Percentiles rank a stretch among this genome's conserved stretches.
Conservation (phyloP, 2,329 filamentous ascomycete genomes). For the Cytospora chrysosperma region DNA sequence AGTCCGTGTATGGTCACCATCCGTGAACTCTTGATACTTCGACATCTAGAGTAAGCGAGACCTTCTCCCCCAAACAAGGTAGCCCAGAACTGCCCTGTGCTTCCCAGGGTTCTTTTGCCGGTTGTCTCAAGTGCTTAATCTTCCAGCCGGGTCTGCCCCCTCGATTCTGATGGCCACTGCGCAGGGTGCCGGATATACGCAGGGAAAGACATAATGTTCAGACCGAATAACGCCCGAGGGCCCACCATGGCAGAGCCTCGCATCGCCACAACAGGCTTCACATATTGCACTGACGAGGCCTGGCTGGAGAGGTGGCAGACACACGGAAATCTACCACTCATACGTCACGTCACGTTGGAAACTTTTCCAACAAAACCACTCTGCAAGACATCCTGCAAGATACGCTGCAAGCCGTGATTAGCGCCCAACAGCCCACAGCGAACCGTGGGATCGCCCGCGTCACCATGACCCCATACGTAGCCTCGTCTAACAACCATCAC, state of each 20-base stretch:
- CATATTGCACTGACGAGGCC: not conserved
- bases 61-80: not conserved
- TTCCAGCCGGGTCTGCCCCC: not conserved
- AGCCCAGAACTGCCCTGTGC: not conserved
- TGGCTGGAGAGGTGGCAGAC: not conserved
- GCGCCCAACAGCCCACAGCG: not conserved
- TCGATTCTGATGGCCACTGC: not conserved
- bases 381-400: not conserved
- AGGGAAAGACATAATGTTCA: not conserved
- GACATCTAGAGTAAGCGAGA: not conserved
- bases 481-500: not conserved
- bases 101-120: not conserved
- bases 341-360: not conserved
- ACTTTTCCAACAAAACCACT: not conserved
- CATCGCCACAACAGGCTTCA: not conserved
- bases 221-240: too few relatives aligned
- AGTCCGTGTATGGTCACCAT: too few relatives aligned
- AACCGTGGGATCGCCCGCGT: too few relatives aligned
- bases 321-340: not conserved
- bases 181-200: not conserved
- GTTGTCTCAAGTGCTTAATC: too few relatives aligned
- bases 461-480: not conserved
- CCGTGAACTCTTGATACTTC: too few relatives aligned
- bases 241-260: not conserved
- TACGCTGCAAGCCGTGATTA: not conserved